Conservation (phyloP, 2,329 filamentous ascomycete genomes). For the Venturiaceae sp. region DNA sequence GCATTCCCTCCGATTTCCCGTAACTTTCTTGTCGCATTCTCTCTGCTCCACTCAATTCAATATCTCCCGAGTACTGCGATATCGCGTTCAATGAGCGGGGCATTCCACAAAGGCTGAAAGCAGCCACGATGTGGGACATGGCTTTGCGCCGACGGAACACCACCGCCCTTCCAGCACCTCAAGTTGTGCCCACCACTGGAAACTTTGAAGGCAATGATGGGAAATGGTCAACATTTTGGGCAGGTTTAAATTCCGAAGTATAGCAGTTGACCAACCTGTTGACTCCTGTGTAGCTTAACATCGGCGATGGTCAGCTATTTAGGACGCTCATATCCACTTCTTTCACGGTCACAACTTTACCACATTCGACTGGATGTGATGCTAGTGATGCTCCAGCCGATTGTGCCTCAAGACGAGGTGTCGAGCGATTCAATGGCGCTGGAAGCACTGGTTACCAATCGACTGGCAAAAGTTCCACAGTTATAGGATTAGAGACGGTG, state of each 20-base stretch:
- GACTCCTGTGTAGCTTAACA: too few species aligned
- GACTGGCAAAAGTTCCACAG: too few species aligned
- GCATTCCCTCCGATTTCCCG: too few species aligned
- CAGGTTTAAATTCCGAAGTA: too few species aligned
- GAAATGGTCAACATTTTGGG: conserved; percentile 22
- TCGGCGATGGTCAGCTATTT: conserved; percentile 19
- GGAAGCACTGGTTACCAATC: conserved; percentile 15
- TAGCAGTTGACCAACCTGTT: too few species aligned
- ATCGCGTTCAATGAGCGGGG: too few species aligned
- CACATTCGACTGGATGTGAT: conserved; percentile 22
- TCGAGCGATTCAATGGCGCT: conserved; percentile 15
- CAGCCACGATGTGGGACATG: too few species aligned
- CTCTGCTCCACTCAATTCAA: too few species aligned
- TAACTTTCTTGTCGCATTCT: too few species aligned
- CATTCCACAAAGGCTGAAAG: too few species aligned
- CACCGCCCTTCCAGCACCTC: background rate
- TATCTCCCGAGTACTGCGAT: too few species aligned
- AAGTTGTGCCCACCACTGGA: background rate
- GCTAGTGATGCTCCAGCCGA: conserved; percentile 11
- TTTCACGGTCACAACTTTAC: conserved; percentile 23
- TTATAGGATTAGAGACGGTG: too few species aligned
- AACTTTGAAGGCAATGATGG: conserved; percentile 21
- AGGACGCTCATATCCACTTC: conserved; percentile 21
- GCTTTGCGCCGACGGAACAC: background rate
- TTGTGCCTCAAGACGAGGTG: conserved; percentile 21